Conservation (phyloP, 1,139 yeast genomes). For the Lodderomyces orthopsilosis region DNA sequence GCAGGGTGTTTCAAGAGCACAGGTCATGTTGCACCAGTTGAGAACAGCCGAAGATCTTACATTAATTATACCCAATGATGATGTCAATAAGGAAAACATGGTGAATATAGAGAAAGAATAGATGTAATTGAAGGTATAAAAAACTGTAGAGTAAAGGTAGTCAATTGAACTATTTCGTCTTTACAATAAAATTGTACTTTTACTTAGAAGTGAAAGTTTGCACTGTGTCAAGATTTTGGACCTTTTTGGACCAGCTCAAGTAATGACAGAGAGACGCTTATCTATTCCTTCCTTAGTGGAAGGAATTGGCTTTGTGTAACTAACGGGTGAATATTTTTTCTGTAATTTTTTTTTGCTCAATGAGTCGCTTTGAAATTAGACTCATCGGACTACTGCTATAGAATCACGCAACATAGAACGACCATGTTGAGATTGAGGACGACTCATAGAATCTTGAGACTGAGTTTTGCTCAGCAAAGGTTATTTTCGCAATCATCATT, state of each 20-base stretch:
- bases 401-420: background rate
- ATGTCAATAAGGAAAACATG: constrained; percentile 1
- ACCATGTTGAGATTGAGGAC: constrained; percentile 3
- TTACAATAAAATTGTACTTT: too few relatives aligned
- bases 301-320: background rate
- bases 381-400: background rate
- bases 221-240: too few relatives aligned
- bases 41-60: constrained; percentile 16
- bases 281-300: background rate
- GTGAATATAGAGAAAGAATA: background rate
- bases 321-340: background rate
- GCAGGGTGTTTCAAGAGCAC: constrained; percentile 37
- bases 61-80: background rate
- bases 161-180: too few relatives aligned
- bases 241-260: too few relatives aligned
- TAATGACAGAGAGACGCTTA: background rate
- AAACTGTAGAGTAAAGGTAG: too few relatives aligned
- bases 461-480: constrained; percentile 7
- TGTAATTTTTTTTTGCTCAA: background rate
- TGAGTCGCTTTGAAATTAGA: background rate
- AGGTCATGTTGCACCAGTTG: constrained; percentile 40
- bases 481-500: constrained; percentile 15
- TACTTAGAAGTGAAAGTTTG: too few relatives aligned
- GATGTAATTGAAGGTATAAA: background rate
- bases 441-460: background rate